Evolutionary conservation across 768 basidiomycete species (phyloP), one percentile per base, ranked within the genome.

Genomic region (Termitomyces sp.): DNA sequence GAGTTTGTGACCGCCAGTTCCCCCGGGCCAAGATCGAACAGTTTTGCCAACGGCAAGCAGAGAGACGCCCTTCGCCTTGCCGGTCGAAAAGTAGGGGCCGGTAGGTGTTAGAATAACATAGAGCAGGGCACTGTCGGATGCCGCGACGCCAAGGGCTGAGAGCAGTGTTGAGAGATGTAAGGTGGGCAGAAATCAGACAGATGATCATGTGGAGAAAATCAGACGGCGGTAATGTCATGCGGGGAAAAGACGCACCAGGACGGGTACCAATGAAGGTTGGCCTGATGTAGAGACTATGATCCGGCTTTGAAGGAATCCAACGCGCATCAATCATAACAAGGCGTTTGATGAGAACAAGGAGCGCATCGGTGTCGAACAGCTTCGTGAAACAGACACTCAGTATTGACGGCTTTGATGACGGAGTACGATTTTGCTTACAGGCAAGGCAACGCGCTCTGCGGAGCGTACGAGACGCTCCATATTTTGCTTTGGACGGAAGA

Each of bases 251-350:
- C 73, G 57, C 52, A 77, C 76, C 70, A 4, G 76, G 48, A 20
- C 81, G 81, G 2, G 83, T 84, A 7, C 83, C 84, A 58, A 84
- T 89, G 69, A 92, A 74, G 7, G 88, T 94, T 24, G 92, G 90
- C 50, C 95, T 88, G 65, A 97, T 84, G 78, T 96, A 98, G 39
- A 98, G 78, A 60, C 89, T 92, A 72, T 92, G 85, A 15, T 90
- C 94, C 2, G 84, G 79, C 13, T 78, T 72, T 2, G 77, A 74
- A 3, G 94, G 95, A 36, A 97, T 92, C 94, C 95, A 97, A 12
- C 88, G 84, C n/a, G 78, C 73, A 48, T 98, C 95, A 50, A 90
- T 64, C 45, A 70, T 58, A 53, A 91, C 85, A 61, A 98, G 83
- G 52, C 82, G 82, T 72, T 90, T 88, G 69, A 98, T 89, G 64